Base-by-base conservation (phyloP, 192 early-diverging fungal species). In the Lobosporangium transversale region DNA sequence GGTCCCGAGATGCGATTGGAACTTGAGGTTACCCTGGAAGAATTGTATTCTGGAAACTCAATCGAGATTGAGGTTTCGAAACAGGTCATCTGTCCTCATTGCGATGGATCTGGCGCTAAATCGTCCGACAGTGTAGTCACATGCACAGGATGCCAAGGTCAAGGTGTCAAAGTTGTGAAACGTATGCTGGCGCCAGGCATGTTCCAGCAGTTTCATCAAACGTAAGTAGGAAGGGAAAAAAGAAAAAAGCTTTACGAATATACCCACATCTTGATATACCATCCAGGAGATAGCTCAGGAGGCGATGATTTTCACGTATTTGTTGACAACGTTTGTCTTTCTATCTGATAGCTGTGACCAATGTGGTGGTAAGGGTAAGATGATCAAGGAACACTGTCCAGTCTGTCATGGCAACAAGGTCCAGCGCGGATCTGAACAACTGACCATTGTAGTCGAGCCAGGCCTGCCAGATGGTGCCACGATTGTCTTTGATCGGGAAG, bases 21-120 rank as follows among this genome's bases (percentile, higher is more conserved):
- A 27, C 62, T 99, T 18, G 83, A 89, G 3, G 94, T 99, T 5
- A 90, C 94, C 1, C 84, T 99, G 29, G 91, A 95, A 55, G 96
- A 99, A 71, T 84, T 99, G 30, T 98, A 94, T 68, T 79, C 86
- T 11, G 97, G 98, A 29, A 87, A 84, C 0, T 83, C 86, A 24
- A 84, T 98, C 52, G 95, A 99, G 30, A 79, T 95, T 14, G 97
- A 99, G 62, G 85, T 98, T 44, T 94, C 95, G 42, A 96, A 97
- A 79, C 97, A 99, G 82, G 84, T 92, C 23, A 83, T 98, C 26
- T 99, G 98, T 79, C 87, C 92, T 26, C 90, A 93, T 48, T 99
- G 98, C 83, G 84, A 92, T 62, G 98, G 98, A 37, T 89, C 89
- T 14, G 98, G 98, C 26, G 98, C 97, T 2, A 90, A 93, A 51